These are phyloP conservation scores for Xylaria arbuscula DNA, from an alignment of 2,329 filamentous ascomycete species.

Conservation along the genomic window DNA sequence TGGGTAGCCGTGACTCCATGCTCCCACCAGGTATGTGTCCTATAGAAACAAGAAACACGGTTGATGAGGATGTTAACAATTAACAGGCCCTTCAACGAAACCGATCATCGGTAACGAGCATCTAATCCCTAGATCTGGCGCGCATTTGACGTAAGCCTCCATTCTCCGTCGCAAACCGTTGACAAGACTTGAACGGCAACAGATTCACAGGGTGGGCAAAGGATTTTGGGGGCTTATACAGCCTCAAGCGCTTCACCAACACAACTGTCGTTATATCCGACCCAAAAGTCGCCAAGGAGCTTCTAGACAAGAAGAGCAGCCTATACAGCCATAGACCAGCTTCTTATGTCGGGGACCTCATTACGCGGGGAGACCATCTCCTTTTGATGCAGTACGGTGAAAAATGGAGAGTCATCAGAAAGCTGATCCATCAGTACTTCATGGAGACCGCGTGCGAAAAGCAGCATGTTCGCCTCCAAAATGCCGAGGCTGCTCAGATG, in stretches of 20 bases:
- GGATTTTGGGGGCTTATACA: conserved; percentile 34
- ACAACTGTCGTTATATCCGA: conserved; percentile 49
- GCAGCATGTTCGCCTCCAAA: conserved; percentile 54
- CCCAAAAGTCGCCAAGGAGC: conserved; percentile 25
- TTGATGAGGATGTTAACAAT: no score
- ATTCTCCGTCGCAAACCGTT: no score
- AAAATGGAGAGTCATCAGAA: conserved; percentile 59
- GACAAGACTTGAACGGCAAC: no score
- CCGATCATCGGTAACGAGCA: conserved; percentile 31
- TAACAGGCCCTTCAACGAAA: conserved; percentile 25
- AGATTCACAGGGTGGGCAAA: conserved; percentile 57
- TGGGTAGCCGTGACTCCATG: no score
- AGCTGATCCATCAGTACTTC: conserved; percentile 58
- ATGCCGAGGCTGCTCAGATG: conserved; percentile 62
- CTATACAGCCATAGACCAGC: conserved; percentile 58
- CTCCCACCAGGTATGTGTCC: conserved; percentile 23
- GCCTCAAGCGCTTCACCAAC: conserved; percentile 45
- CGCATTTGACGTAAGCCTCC: conserved; percentile 32
- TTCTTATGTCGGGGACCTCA: conserved; percentile 56
- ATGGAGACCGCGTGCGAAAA: conserved; percentile 57
- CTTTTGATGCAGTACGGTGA: conserved; percentile 58
- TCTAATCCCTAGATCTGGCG: conserved; percentile 27
- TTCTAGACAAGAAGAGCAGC: conserved; percentile 57
- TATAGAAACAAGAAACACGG: background rate
- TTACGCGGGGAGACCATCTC: conserved; percentile 58